Conservation (phyloP, 1,139 yeast species). For the Geotrichum australiense region DNA sequence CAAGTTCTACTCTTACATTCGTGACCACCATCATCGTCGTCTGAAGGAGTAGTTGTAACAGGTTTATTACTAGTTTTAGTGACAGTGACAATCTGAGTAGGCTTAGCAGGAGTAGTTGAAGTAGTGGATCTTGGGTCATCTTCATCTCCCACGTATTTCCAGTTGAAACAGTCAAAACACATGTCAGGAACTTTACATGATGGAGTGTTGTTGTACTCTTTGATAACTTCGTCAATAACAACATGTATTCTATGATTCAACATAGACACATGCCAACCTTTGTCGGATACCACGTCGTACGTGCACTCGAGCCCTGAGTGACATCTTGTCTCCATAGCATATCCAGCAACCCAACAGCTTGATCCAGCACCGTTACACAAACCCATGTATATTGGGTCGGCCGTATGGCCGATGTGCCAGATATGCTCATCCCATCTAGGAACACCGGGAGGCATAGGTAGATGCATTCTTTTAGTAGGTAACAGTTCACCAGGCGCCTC, state of each 20-base stretch:
- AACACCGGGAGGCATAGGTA: conserved; percentile 89
- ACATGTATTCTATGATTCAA: conserved; percentile 86
- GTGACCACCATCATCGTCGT: conserved; percentile 15
- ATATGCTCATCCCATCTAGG: conserved; percentile 74
- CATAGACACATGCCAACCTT: conserved; percentile 87
- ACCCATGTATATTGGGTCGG: conserved; percentile 96
- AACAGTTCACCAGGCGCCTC: conserved; percentile 92
- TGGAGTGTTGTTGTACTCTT: conserved; percentile 71
- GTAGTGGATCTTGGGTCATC: conserved; percentile 15
- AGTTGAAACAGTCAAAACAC: conserved; percentile 77
- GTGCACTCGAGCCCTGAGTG: conserved; percentile 86
- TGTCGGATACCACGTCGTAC: conserved; percentile 82
- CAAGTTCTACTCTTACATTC: conserved; percentile 26
- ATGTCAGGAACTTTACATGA: conserved; percentile 68
- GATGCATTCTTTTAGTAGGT: conserved; percentile 75
- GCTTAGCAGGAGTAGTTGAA: conserved; percentile 6
- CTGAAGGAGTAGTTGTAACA: conserved; percentile 15
- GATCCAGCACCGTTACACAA: conserved; percentile 94
- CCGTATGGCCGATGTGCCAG: conserved; percentile 96
- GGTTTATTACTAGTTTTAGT: not conserved
- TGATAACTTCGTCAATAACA: conserved; percentile 76
- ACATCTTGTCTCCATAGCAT: conserved; percentile 95
- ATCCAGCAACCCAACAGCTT: conserved; percentile 85
- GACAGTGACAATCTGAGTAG: conserved; percentile 5
- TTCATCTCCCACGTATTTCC: conserved; percentile 62